Conservation (phyloP, 2,329 filamentous ascomycete genomes). For the Aspergillus piperis region DNA sequence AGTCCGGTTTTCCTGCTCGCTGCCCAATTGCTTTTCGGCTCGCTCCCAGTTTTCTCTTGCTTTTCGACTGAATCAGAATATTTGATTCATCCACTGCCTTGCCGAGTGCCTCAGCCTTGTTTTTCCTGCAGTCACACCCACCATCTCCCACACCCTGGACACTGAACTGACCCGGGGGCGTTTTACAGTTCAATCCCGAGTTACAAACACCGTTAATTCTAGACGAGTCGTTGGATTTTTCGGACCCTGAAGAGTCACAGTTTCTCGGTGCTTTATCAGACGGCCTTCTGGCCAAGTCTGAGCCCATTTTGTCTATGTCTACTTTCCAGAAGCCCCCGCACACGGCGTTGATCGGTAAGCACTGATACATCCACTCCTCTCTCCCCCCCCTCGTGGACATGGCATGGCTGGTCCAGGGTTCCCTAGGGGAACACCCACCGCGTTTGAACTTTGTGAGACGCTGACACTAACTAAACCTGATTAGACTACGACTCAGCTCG, state of each 20-base stretch:
- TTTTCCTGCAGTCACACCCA: neutral
- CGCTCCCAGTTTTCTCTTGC: neutral
- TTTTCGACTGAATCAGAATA: slow-evolving; percentile 17
- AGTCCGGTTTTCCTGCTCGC: slow-evolving; percentile 32
- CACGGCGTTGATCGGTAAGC: slow-evolving; percentile 80
- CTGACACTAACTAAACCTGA: slow-evolving; percentile 10
- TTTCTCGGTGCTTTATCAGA: slow-evolving; percentile 49
- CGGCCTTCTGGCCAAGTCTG: slow-evolving; percentile 57
- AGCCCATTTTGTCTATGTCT: slow-evolving; percentile 74
- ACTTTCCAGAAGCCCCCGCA: slow-evolving; percentile 76
- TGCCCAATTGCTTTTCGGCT: slow-evolving; percentile 18
- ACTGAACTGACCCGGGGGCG: slow-evolving; percentile 17
- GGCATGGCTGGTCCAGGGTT: neutral
- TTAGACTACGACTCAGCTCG: slow-evolving; percentile 42
- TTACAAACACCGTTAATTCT: slow-evolving; percentile 51
- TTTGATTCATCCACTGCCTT: slow-evolving; percentile 23
- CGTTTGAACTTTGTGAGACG: neutral
- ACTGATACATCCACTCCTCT: neutral
- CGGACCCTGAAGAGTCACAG: slow-evolving; percentile 48
- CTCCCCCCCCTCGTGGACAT: neutral
- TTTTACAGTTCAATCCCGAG: slow-evolving; percentile 43
- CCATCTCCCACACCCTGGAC: slow-evolving; percentile 6
- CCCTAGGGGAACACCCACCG: neutral
- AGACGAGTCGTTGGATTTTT: slow-evolving; percentile 50
- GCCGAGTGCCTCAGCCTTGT: slow-evolving; percentile 11